Evolutionary conservation across 257 asterid species (phyloP), one percentile per base, ranked within the genome.

Genomic region (Henckelia pumila): DNA sequence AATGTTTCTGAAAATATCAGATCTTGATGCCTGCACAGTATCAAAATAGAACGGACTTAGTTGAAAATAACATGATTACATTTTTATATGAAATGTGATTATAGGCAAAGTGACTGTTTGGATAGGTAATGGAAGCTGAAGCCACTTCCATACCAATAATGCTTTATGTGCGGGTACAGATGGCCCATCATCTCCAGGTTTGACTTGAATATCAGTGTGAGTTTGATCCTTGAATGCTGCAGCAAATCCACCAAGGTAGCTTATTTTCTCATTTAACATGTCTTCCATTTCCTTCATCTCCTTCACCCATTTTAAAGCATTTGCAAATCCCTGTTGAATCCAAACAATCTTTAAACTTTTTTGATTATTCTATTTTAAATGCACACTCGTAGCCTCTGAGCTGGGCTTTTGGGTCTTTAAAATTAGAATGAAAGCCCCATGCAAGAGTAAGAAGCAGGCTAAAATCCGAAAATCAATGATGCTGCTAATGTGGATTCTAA

Each of bases 251-350:
- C 86, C 72, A 5, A 92, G 79, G 66, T 82, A 92, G 37, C 30
- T 78, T 33, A 92, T 74, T 67, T 82, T 92, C 64, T 83, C 96
- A 19, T 69, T 84, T 52, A 84, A 68, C 68, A 81, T 91, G 64
- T 84, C 98, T 35, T 87, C 96, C 71, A 47, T 57, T 73, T 89
- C 96, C 80, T 83, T 89, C 89, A 82, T 86, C 85, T 92, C 96
- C 73, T 92, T 89, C 76, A 84, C 76, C 89, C 95, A 92, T 84
- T 86, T 92, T 71, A 89, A 71, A n/a, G 96, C 89, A 75, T 79
- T 81, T 77, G 88, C 74, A 69, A 92, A 87, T 68, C 98, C 96
- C 98, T 91, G 82, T 26, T 21, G 49, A 28, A 56, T 10, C 44
- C 16, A 56, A 23, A 32, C 7, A 6, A 11, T 49, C 52, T 40